phyloP scores from a whole-genome alignment of 805 yeast genomes.

The Yarrowia alimentaria region DNA sequence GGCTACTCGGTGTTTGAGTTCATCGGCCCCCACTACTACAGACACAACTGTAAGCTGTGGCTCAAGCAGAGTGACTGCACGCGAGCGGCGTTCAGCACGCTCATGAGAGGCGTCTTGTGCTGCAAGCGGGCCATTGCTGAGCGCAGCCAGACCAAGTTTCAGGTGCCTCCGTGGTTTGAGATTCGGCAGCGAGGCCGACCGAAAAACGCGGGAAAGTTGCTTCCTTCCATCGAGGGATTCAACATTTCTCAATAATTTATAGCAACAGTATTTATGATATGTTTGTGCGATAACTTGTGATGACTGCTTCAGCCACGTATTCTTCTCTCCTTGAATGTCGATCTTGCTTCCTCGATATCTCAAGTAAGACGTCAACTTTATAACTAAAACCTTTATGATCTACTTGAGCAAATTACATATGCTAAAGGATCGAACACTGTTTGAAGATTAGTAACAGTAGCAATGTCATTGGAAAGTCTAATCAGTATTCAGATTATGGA shows the following conservation, averaged over 20 bases:
- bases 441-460: too few relatives aligned
- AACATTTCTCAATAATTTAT: constrained; percentile 6
- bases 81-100: constrained; percentile 3
- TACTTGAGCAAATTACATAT: too few relatives aligned
- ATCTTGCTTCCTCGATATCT: too few relatives aligned
- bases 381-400: too few relatives aligned
- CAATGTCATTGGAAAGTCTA: too few relatives aligned
- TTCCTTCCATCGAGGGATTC: constrained; percentile 19
- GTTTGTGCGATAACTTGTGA: too few relatives aligned
- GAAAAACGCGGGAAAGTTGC: constrained; percentile 13
- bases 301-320: too few relatives aligned
- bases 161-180: constrained; percentile 24
- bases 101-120: constrained; percentile 13
- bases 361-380: too few relatives aligned
- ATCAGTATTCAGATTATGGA: too few relatives aligned
- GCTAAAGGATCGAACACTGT: too few relatives aligned
- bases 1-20: constrained; percentile 22
- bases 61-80: constrained; percentile 25
- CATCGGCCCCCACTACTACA: constrained; percentile 22
- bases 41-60: constrained; percentile 25
- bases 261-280: too few relatives aligned
- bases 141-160: constrained; percentile 16
- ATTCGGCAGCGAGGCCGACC: constrained; percentile 21
- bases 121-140: constrained; percentile 22
- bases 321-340: too few relatives aligned